Conservation (phyloP, 306 rosid species). For the Begonia masoniana region DNA sequence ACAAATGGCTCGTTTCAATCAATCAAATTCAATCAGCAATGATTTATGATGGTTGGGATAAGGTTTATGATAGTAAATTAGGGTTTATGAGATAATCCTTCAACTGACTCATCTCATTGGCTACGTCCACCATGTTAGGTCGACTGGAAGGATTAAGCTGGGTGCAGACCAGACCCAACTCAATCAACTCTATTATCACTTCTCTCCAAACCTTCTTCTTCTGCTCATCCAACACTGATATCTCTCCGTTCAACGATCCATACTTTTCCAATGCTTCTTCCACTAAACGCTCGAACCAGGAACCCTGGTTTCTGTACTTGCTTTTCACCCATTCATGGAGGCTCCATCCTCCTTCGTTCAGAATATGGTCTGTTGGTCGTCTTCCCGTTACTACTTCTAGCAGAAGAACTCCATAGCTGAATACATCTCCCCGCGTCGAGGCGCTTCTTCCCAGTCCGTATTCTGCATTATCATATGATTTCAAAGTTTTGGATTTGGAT, state of each 20-base stretch:
- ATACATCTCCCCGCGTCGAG: constrained; percentile 72
- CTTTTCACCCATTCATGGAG: constrained; percentile 72
- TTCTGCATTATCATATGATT: constrained; percentile 21
- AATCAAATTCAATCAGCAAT: too few species aligned
- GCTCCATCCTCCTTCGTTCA: constrained; percentile 45
- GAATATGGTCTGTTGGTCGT: constrained; percentile 56
- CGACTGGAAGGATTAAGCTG: constrained; percentile 56
- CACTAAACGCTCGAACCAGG: constrained; percentile 31
- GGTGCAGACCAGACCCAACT: constrained; percentile 74
- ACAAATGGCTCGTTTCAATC: too few species aligned
- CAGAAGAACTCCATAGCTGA: constrained; percentile 66
- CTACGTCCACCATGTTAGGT: constrained; percentile 67
- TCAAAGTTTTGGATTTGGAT: too few species aligned
- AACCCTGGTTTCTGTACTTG: constrained; percentile 18
- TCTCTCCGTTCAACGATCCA: constrained; percentile 3
- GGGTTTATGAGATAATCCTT: constrained; percentile 52
- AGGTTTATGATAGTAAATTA: background rate
- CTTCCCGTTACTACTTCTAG: constrained; percentile 62
- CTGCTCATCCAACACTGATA: constrained; percentile 11
- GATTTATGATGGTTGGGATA: too few species aligned
- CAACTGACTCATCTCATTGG: constrained; percentile 58
- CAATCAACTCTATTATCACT: constrained; percentile 55
- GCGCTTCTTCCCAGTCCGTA: constrained; percentile 73
- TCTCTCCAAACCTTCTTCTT: constrained; percentile 25
- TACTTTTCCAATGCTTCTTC: constrained; percentile 40